Evolutionary conservation across 768 basidiomycete genomes (phyloP), one percentile per base, ranked within the genome.

Genomic region (Austroboletus eburneus): DNA sequence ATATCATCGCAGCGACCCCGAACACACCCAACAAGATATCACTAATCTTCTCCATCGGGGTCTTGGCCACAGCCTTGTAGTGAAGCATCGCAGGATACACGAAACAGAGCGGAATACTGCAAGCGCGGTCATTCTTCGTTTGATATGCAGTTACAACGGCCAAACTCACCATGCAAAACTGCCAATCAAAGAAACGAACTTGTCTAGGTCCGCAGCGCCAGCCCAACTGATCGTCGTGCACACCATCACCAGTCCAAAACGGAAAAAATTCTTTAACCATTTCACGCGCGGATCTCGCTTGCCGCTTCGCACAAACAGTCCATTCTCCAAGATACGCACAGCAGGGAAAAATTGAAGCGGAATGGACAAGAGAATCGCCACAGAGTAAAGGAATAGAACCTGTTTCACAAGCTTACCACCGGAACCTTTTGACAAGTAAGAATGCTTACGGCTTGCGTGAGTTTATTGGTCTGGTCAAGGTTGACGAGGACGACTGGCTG

Each of bases 291-390:
- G 54, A 63, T 91, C 76, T 42, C 65, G 74, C 66, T 97, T 97
- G 39, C 96, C 96, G 56, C 88, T 91, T 40, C 78, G 78, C 37
- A 81, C 81, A 64, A 98, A 97, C 23, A 98, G 58, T 4, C 89
- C 94, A 61, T 97, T 95, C 75, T 99, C 96, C 69, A 97, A 80
- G 60, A 99, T 98, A 43, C 96, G 83, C 39, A 95, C 84, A 3
- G 95, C 96, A 0, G 96, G 96, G 90, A 98, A 97, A 46, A 97
- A 83, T 67, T 98, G 94, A 1, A 98, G 79, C 1, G 95, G 93
- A 8, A 88, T 85, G 13, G 93, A 96, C 35, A 92, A 78, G 52
- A 91, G 70, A 68, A 98, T 98, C 12, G 94, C 96, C 29, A 92
- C 68, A n/a, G 91, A 85, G 69, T 96, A 92, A 24, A 92, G 63